Evolutionary conservation across 331 rosid genomes (phyloP).

Genomic region (Phaseolus coccineus): DNA sequence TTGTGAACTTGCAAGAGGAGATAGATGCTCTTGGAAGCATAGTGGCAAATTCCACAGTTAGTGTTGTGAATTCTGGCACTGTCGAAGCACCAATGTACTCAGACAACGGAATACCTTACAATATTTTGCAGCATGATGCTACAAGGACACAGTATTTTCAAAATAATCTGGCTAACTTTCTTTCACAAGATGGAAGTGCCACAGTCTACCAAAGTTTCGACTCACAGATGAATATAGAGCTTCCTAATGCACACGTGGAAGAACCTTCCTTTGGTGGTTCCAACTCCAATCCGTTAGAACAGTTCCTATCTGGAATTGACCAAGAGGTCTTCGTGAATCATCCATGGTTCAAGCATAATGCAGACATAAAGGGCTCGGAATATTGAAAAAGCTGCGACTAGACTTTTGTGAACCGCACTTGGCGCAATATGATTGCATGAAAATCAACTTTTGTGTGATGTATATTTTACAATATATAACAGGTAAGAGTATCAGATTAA

Average conservation of each 20-base stretch:
- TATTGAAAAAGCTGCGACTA: conserved; percentile 27
- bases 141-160: conserved; percentile 39
- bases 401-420: conserved; percentile 27
- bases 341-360: conserved; percentile 56
- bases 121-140: conserved; percentile 40
- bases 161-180: conserved; percentile 43
- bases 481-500: conserved; percentile 13
- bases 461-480: conserved; percentile 27
- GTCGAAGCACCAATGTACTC: conserved; percentile 48
- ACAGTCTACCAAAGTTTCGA: conserved; percentile 33
- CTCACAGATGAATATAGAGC: conserved; percentile 39
- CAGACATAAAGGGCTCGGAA: conserved; percentile 28
- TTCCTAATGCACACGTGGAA: conserved; percentile 40
- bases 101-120: conserved; percentile 18
- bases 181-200: conserved; percentile 41
- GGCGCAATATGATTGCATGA: conserved; percentile 33
- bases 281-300: conserved; percentile 49
- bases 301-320: conserved; percentile 57
- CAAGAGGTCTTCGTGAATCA: conserved; percentile 53
- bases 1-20: conserved; percentile 86
- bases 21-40: conserved; percentile 71
- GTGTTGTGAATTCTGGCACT: conserved; percentile 45
- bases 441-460: conserved; percentile 37
- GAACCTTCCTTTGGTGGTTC: conserved; percentile 44
- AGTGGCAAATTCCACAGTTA: conserved; percentile 50